Evolutionary conservation across 2,329 filamentous ascomycete species (phyloP), one percentile per base, ranked within the genome.

Genomic region (Colletotrichum sp.): DNA sequence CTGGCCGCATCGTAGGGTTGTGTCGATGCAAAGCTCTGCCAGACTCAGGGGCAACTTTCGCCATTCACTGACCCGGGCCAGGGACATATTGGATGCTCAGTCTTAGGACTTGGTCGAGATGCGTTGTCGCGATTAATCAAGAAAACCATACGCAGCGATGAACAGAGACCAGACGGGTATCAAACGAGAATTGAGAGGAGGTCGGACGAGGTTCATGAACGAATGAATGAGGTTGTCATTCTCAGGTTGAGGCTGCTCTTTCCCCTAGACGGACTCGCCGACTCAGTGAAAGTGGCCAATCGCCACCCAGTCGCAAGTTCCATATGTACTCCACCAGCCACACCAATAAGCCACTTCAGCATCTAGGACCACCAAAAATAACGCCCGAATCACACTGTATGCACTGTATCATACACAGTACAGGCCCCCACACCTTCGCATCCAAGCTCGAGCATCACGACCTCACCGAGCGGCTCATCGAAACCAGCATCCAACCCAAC

Each of bases 1-100:
- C 84, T 99, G 97, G 5, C 97, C 97, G 83, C 97, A 99, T 77
- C 96, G 93, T 39, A 99, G 88, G 0, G 96, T 98, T 0, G 96
- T 99, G 81, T 98, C 95, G 79, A 99, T 96, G 83, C 95, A 98
- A 6, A 99, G 91, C 83, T 99, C 97, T 6, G 93, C 91, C 39
- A 98, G 86, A 76, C 90, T 94, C 55, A 98, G 88, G 28, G 97
- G 96, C 79, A 99, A 87, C 86, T 95, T 98, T 78, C 92, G 92
- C 97, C 97, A 99, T 83, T 95, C 94, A 18, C 93, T 89, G n/a
- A 92, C 88, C 34, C 89, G 89, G 65, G 84, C 84, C 65, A 85
- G 72, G 60, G 87, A 82, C 84, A 86, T 86, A 60, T 15, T 67
- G 77, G 24, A 24, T 34, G 10, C 30, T 22, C 57, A 30, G 30